Evolutionary conservation across 306 rosid species (phyloP).

Genomic region (Corylus heterophylla): DNA sequence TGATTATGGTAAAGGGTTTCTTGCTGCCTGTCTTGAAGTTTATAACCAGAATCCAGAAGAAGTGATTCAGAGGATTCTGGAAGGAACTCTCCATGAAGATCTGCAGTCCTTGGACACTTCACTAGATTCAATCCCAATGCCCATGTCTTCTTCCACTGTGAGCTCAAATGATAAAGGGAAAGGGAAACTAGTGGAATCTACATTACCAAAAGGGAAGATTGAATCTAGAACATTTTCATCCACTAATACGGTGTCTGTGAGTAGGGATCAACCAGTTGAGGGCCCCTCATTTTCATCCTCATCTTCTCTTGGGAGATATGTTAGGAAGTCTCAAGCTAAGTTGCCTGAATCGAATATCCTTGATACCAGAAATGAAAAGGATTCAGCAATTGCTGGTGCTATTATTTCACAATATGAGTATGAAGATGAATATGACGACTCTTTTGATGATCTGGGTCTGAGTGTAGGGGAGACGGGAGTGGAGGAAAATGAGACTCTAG

Average conservation of each 20-base stretch:
- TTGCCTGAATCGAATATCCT: constrained; percentile 44
- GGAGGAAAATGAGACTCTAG: constrained; percentile 58
- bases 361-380: constrained; percentile 49
- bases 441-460: constrained; percentile 94
- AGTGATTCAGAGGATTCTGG: constrained; percentile 92
- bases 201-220: constrained; percentile 22
- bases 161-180: constrained; percentile 77
- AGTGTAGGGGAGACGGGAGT: constrained; percentile 80
- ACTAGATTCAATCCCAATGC: constrained; percentile 56
- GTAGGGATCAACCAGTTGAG: constrained; percentile 43
- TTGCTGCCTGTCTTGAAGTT: constrained; percentile 84
- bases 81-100: constrained; percentile 86
- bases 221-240: constrained; percentile 45
- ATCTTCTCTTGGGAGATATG: constrained; percentile 63
- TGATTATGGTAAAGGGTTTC: constrained; percentile 85
- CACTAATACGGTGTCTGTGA: constrained; percentile 27
- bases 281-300: constrained; percentile 56
- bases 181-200: constrained; percentile 66
- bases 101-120: constrained; percentile 69
- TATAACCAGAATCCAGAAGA: constrained; percentile 98
- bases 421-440: constrained; percentile 96
- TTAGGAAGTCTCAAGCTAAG: constrained; percentile 68
- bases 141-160: constrained; percentile 38
- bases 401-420: constrained; percentile 73
- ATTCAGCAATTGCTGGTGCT: constrained; percentile 52